These are phyloP conservation scores for Hemisphaericaspora nanyangensis DNA, from an alignment of 805 yeast species.

Conservation along the genomic window DNA sequence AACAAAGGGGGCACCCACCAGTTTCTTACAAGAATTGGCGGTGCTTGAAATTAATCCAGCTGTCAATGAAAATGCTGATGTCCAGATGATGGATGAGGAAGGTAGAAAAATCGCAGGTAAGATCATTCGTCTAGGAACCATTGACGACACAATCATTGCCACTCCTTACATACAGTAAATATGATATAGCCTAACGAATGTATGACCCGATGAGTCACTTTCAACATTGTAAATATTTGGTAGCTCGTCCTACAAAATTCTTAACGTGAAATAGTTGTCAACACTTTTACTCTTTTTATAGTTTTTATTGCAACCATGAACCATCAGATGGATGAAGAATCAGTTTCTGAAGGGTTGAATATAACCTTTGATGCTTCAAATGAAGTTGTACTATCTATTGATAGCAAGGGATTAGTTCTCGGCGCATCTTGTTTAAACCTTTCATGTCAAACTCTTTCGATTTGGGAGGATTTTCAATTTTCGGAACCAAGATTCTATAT, in stretches of 20 bases:
- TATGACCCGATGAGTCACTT: too few species aligned
- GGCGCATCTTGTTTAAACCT: slow-evolving; percentile 6
- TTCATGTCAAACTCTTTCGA: not conserved
- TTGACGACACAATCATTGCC: slow-evolving; percentile 27
- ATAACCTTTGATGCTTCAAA: slow-evolving; percentile 1
- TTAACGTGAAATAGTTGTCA: not conserved
- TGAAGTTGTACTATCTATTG: slow-evolving; percentile 3
- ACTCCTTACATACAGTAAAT: slow-evolving; percentile 20
- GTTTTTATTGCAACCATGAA: too few species aligned
- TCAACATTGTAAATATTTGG: too few species aligned
- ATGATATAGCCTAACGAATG: not conserved
- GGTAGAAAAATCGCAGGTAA: slow-evolving; percentile 20
- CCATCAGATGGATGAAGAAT: too few species aligned
- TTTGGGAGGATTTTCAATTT: slow-evolving; percentile 7
- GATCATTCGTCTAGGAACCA: slow-evolving; percentile 25
- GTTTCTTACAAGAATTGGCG: slow-evolving; percentile 71
- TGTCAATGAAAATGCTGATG: slow-evolving; percentile 14
- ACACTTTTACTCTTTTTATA: too few species aligned
- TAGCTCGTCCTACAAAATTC: too few species aligned
- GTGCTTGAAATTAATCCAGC: slow-evolving; percentile 39
- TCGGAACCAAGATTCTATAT: slow-evolving; percentile 4
- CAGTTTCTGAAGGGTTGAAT: too few species aligned
- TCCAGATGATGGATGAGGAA: slow-evolving; percentile 20
- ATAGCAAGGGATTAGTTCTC: not conserved
- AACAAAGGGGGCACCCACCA: slow-evolving; percentile 63